Base-by-base conservation (phyloP, 805 yeast species). In the Teunomyces kruisii region DNA sequence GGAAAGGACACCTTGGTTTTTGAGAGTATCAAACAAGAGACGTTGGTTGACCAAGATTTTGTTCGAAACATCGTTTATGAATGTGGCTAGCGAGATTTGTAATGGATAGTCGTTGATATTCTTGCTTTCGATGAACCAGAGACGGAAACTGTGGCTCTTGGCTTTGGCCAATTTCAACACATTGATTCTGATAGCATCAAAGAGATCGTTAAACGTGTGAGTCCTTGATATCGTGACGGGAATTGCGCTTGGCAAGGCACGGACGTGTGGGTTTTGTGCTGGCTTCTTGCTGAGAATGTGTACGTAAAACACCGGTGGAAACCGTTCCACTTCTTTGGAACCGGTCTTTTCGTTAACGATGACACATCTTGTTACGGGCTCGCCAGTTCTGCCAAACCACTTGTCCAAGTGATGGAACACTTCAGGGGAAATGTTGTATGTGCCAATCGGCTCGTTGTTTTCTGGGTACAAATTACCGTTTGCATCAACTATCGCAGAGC, bases 361-460 rank as follows among this genome's bases (percentile, higher is more conserved):
- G 4, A 70, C 43, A 16, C 58, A 57, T 40, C 76, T 59, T 5
- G 64, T 47, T 8, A 70, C 64, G 1, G 74, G 71, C 6, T 48
- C 58, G 0, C 74, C 72, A 1, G 62, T 56, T 16, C 78, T 41
- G 0, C 86, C 86, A 58, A 81, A 83, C 83, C 85, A 79, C 27
- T 69, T 66, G 1, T 58, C 61, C 8, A 84, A 58, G 46, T 67
- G 56, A 2, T 67, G 54, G 51, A 79, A 83, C 2, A 76, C 68
- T 4, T 65, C 60, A 6, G 74, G 75, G 0, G 79, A 64, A 0
- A 84, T 61, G 32, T 52, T 55, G 35, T 50, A 46, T 10, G 58
- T 49, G n/a, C 53, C 51, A 22, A 48, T 54, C 1, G 61, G 52
- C 33, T 56, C 62, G 12, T 43, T 28, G 9, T 39, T 42, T 22